Percentiles rank a stretch among this genome's conserved stretches.
Evolutionary conservation across 2,329 filamentous ascomycete species (phyloP).

Genomic region (Colletotrichum chlorophyti): DNA sequence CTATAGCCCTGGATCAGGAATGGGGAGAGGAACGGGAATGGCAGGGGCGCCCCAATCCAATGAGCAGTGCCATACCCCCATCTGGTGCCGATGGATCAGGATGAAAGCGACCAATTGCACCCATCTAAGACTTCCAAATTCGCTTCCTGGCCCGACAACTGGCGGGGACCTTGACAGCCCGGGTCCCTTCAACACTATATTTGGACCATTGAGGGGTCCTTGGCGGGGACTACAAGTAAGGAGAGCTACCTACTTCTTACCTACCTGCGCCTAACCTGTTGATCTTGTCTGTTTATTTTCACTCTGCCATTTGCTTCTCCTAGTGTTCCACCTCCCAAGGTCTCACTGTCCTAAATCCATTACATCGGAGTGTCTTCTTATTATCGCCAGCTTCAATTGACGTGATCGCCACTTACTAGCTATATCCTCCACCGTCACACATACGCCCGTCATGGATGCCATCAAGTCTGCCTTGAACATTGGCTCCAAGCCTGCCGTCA

Average conservation of each 20-base stretch:
- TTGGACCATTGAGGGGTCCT: conserved; percentile 25
- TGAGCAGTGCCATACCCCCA: conserved; percentile 15
- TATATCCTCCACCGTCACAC: not conserved
- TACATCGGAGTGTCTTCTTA: not conserved
- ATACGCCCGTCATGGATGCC: conserved; percentile 45
- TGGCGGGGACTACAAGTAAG: conserved; percentile 29
- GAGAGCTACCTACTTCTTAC: conserved; percentile 19
- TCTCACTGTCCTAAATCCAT: not conserved
- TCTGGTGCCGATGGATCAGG: too few species aligned
- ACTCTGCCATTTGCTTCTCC: conserved; percentile 16
- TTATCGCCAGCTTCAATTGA: not conserved
- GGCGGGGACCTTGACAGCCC: conserved; percentile 20
- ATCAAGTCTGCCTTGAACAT: conserved; percentile 51
- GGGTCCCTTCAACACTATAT: conserved; percentile 23
- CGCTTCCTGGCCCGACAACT: conserved; percentile 16
- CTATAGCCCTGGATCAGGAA: conserved; percentile 14
- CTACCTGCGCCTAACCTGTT: too few species aligned
- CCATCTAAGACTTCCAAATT: conserved; percentile 18
- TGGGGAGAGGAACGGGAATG: too few species aligned
- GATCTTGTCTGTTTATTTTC: conserved; percentile 10
- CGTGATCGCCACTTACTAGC: not conserved
- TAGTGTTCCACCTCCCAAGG: not conserved
- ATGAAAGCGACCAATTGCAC: conserved; percentile 8
- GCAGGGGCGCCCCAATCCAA: too few species aligned
- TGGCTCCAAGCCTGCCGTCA: conserved; percentile 41